Conservation (phyloP, 2,329 filamentous ascomycete species). For the Macroventuria anomochaeta region DNA sequence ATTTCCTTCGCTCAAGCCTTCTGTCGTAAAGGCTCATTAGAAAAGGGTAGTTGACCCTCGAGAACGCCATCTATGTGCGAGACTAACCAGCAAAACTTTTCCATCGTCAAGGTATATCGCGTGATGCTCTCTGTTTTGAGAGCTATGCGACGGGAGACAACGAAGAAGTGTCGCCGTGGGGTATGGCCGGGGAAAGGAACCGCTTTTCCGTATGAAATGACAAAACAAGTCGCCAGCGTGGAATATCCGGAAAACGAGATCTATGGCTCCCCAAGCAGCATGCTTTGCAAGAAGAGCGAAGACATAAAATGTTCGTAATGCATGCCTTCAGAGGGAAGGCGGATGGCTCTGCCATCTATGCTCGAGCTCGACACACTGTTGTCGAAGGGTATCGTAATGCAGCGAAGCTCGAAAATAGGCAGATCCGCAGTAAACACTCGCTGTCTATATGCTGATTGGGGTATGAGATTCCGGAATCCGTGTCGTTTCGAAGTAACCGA, state of each 20-base stretch:
- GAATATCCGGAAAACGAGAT: constrained; percentile 50
- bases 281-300: constrained; percentile 45
- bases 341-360: constrained; percentile 44
- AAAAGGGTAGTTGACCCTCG: constrained; percentile 39
- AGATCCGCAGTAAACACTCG: constrained; percentile 55
- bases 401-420: constrained; percentile 50
- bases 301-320: constrained; percentile 51
- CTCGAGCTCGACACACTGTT: constrained; percentile 46
- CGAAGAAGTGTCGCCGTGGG: constrained; percentile 37
- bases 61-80: constrained; percentile 51
- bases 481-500: constrained; percentile 44
- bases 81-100: constrained; percentile 42
- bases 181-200: constrained; percentile 48
- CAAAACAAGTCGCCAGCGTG: constrained; percentile 44
- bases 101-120: constrained; percentile 40
- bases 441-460: constrained; percentile 60
- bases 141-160: constrained; percentile 39
- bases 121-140: constrained; percentile 33
- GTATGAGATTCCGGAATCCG: constrained; percentile 55
- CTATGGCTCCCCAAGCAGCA: constrained; percentile 52
- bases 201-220: constrained; percentile 48
- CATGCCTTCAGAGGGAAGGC: constrained; percentile 41
- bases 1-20: constrained; percentile 46
- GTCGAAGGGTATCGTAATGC: constrained; percentile 49
- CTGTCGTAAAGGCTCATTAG: constrained; percentile 34